Base-by-base conservation (phyloP, 495 filamentous ascomycete species). In the Daldinia caldariorum region DNA sequence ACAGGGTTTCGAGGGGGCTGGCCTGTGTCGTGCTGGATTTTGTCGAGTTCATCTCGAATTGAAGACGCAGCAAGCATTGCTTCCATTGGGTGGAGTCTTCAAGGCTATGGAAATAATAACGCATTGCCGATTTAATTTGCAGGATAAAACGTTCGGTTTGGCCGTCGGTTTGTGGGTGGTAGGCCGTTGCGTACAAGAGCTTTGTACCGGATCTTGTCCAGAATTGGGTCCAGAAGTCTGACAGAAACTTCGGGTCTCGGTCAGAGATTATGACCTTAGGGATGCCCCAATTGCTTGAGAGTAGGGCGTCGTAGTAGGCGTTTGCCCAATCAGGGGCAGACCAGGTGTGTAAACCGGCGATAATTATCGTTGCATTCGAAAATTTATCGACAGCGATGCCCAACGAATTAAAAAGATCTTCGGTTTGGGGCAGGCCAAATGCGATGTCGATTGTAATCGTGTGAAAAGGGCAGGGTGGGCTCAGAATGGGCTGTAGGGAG, bases 231-330 rank as follows among this genome's bases (percentile, higher is more conserved):
- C 31, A 55, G 51, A 55, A 37, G 2, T 55, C 31, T 0, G 51
- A 55, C 3, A 55, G 51, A 3, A n/a, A 55, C 10, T 55, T 55
- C 4, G 51, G 51, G 37, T 55, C 51, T 37, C 51, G 3, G 31
- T 55, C 51, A 0, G 12, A 6, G 3, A 55, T 55, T 31, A 55
- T 35, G 10, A 37, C n/a, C 16, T 55, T 55, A 12, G 51, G 51
- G 4, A 20, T n/a, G 1, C 51, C 51, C 51, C 51, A 55, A 35
- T 37, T 37, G 51, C 10, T 34, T 0, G 18, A 4, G 4, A 55
- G 31, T 0, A 35, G 14, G 1, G 3, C 4, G 4, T 55, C 10
- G n/a, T 55, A 55, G 14, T 29, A 37, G 10, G 32, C 31, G 10
- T 16, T 3, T 4, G 51, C 51, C 51, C 51, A 55, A n/a, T 37